Conservation (phyloP, 1,139 yeast species). For the Diutina scorzettiae region DNA sequence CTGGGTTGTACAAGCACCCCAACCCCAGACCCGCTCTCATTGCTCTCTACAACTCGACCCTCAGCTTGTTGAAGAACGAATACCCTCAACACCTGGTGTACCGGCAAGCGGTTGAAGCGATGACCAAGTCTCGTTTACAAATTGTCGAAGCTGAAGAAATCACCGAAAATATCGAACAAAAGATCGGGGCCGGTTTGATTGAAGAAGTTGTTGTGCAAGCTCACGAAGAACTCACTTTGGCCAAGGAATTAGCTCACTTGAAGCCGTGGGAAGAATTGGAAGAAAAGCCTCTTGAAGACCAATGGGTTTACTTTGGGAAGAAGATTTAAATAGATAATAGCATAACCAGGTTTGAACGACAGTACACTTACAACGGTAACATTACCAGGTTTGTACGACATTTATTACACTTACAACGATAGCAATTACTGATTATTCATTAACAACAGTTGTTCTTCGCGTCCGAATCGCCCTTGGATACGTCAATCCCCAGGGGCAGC, state of each 20-base stretch:
- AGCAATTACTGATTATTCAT: conserved; percentile 5
- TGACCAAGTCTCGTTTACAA: conserved; percentile 58
- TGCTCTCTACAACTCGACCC: conserved; percentile 60
- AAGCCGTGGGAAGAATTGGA: conserved; percentile 58
- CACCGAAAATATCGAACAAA: conserved; percentile 54
- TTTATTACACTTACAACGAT: too few relatives aligned
- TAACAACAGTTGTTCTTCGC: conserved; percentile 32
- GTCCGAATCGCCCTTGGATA: conserved; percentile 21
- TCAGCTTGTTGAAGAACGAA: conserved; percentile 41
- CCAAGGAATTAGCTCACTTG: conserved; percentile 55
- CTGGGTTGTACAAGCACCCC: conserved; percentile 73
- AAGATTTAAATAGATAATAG: conserved; percentile 8
- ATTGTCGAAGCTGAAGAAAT: conserved; percentile 57
- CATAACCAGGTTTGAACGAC: background rate
- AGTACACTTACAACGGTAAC: too few relatives aligned
- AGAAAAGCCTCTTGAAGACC: conserved; percentile 60
- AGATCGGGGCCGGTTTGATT: conserved; percentile 74
- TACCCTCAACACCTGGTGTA: conserved; percentile 67
- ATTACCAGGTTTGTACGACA: too few relatives aligned
- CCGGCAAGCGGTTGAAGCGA: conserved; percentile 61
- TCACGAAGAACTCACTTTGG: conserved; percentile 63
- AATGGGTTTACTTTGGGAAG: conserved; percentile 49
- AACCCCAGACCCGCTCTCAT: conserved; percentile 74
- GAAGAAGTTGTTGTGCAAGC: conserved; percentile 82
- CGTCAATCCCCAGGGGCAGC: conserved; percentile 32